Base-by-base conservation (phyloP, 2,329 filamentous ascomycete species). In the Pezicula neosporulosa region DNA sequence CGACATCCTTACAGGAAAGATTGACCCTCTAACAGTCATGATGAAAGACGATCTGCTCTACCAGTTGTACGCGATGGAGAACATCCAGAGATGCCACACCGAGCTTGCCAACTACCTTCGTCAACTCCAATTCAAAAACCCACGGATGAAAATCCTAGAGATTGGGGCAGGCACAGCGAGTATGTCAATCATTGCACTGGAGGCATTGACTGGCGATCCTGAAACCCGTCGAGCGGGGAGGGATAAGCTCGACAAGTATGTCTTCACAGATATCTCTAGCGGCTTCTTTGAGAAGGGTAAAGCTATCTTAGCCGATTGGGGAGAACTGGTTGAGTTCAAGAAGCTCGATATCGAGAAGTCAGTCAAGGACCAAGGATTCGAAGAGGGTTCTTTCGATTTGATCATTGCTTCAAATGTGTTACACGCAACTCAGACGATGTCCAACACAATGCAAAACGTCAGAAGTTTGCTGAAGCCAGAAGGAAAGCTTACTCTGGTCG, bases 381-480 rank as follows among this genome's bases (percentile, higher is more conserved):
- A 39, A 10, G 44, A 45, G 3, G 16, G 37, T 9, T 30, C 47
- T 1, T 63, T 57, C 47, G 61, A 64, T 45, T 21, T 64, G 19
- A 49, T 63, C n/a, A 47, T 64, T 19, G 55, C 61, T 1, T 28
- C 60, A 2, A 58, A 60, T 43, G 56, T 60, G 19, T 43, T 64
- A 7, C 61, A 62, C 39, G 60, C 60, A 0, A 64, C 56, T 1
- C 36, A 41, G 12, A 58, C 21, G 28, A 60, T 69, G 7, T 18
- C 45, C 2, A 43, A 55, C 2, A 66, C 65, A 0, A 41, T 69
- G 21, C 19, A 18, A 1, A 62, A 68, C 49, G 58, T 60, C 30
- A 56, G 59, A 2, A 62, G 55, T n/a, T 56, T 69, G 4, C 53
- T 69, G 0, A 65, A 61, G 45, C 65, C 65, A 6, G 60, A 59